Conservation (phyloP, 805 yeast genomes). For the Dipodascopsis uninucleata region DNA sequence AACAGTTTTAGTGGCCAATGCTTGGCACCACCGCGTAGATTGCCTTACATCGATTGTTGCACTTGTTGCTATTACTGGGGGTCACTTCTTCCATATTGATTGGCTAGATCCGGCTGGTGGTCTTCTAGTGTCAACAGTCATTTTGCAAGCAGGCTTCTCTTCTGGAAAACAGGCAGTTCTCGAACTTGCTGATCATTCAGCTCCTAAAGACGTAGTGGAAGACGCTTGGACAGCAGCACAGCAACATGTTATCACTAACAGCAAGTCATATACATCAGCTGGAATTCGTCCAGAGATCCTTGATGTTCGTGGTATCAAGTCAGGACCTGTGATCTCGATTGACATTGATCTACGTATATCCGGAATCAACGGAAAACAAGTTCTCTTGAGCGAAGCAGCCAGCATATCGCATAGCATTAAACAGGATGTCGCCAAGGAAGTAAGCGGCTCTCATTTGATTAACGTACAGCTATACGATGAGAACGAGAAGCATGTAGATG, state of each 20-base stretch:
- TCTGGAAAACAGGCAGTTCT: conserved; percentile 66
- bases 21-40: conserved; percentile 98
- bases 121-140: conserved; percentile 71
- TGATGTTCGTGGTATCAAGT: conserved; percentile 19
- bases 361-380: not conserved
- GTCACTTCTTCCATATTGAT: conserved; percentile 68
- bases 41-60: conserved; percentile 90
- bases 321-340: conserved; percentile 23
- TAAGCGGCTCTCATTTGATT: conserved; percentile 12
- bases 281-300: conserved; percentile 5
- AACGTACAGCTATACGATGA: conserved; percentile 19
- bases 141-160: conserved; percentile 77
- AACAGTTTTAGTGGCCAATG: conserved; percentile 89
- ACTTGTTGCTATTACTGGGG: conserved; percentile 78
- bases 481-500: conserved; percentile 3
- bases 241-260: too few relatives aligned
- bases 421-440: conserved; percentile 9
- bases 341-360: conserved; percentile 18
- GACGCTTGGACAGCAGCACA: conserved; percentile 5
- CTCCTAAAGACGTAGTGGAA: conserved; percentile 15
- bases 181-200: conserved; percentile 67
- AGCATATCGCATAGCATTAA: conserved; percentile 7
- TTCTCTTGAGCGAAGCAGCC: conserved; percentile 15
- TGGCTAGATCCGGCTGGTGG: conserved; percentile 96
- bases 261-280: conserved; percentile 1